Evolutionary conservation across 75 land plant genomes (phyloP).

Genomic region (Picea glauca): DNA sequence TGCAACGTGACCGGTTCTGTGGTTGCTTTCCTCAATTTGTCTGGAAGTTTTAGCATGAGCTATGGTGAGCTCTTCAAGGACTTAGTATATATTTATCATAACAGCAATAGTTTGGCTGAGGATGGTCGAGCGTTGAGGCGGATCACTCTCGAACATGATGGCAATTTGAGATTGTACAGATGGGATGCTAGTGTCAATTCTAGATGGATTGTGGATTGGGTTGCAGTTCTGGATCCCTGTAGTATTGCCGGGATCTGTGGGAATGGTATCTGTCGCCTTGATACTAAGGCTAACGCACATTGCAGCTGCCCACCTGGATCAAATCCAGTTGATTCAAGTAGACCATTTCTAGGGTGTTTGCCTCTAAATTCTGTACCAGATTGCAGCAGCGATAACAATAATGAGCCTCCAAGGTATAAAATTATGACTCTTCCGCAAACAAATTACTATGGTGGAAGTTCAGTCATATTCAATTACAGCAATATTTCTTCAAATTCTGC

Average conservation of each 20-base stretch:
- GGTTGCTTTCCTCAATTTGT: slow-evolving; percentile 23
- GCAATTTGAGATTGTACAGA: slow-evolving; percentile 43
- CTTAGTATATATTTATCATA: slow-evolving; percentile 36
- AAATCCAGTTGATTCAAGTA: slow-evolving; percentile 2
- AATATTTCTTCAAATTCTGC: slow-evolving; percentile 17
- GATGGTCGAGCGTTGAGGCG: slow-evolving; percentile 17
- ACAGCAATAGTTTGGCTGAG: slow-evolving; percentile 13
- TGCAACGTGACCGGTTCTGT: slow-evolving; percentile 30
- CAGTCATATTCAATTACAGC: slow-evolving; percentile 43
- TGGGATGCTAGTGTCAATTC: slow-evolving; percentile 44
- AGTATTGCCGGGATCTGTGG: slow-evolving; percentile 50
- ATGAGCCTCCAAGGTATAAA: slow-evolving; percentile 7
- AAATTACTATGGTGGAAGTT: slow-evolving; percentile 30
- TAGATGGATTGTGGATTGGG: slow-evolving; percentile 52
- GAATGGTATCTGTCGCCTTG: slow-evolving; percentile 44
- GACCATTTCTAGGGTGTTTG: slow-evolving; percentile 6
- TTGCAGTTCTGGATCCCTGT: slow-evolving; percentile 52
- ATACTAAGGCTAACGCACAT: slow-evolving; percentile 30
- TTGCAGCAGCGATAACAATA: slow-evolving; percentile 4
- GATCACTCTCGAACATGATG: slow-evolving; percentile 43
- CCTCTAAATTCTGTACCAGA: neutral
- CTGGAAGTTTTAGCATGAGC: slow-evolving; percentile 41
- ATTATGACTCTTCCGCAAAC: slow-evolving; percentile 29
- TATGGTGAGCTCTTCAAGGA: slow-evolving; percentile 31
- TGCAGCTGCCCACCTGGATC: slow-evolving; percentile 37